Evolutionary conservation across 2,329 filamentous ascomycete species (phyloP), one percentile per base, ranked within the genome.

Genomic region (Paramyrothecium sp.): DNA sequence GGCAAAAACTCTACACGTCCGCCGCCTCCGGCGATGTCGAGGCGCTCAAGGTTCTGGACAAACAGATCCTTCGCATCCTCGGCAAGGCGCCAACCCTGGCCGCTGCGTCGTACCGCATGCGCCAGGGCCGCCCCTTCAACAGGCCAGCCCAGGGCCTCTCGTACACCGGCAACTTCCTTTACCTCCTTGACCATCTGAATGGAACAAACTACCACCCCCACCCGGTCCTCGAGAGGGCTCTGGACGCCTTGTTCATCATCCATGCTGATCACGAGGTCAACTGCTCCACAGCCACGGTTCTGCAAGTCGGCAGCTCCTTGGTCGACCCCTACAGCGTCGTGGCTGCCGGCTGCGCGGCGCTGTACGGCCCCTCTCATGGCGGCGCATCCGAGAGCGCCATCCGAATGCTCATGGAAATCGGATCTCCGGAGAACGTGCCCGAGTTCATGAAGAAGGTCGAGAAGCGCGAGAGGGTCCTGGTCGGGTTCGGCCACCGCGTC

Each of bases 261-360:
- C 81, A 84, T 60, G 79, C 81, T 2, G 83, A 86, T 61, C 83
- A 86, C 64, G 84, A 84, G 58, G 81, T 86, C 67, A 84, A 84
- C 61, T 79, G 81, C 63, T 81, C 81, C 2, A 84, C 82, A 0
- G 81, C 83, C 1, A 80, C 82, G 1, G 76, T 83, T 33, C 70
- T 86, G 17, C 81, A 85, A 56, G 81, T 84, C 20, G 81, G 83
- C 8, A 82, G 78, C 56, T 81, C 80, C 0, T 68, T 86, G 12
- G 78, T 84, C 0, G 84, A 86, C 62, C 82, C 83, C 0, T 84
- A 74, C 58, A 82, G 78, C 60, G 74, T 81, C 19, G 79, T 85
- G 13, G 71, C 81, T 1, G 79, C 81, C 0, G 75, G 81, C 5
- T 78, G 79, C n/a, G 76, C 82, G 0, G 81, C 81, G 0, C 74